Percentiles rank a stretch among this genome's conserved stretches.
These are phyloP conservation scores for Euphorbia lathyris DNA, from an alignment of 345 rosid species.

Conservation along the genomic window DNA sequence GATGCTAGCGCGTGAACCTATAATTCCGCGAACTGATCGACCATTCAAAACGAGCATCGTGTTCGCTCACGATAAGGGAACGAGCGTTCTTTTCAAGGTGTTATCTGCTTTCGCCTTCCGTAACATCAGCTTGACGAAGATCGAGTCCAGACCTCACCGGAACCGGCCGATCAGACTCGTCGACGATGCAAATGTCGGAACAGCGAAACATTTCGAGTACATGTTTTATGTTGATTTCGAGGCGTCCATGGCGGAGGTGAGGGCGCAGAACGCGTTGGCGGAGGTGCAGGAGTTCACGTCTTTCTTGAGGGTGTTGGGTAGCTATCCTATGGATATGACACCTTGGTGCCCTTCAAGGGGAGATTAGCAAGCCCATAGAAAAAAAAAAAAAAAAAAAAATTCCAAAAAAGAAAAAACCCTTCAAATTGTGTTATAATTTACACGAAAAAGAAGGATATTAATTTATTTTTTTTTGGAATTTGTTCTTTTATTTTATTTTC, in stretches of 20 bases:
- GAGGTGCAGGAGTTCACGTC: slow-evolving; percentile 99
- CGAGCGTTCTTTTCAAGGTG: slow-evolving; percentile 87
- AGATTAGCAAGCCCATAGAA: slow-evolving; percentile 11
- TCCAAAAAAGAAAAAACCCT: neutral
- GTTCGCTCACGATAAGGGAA: slow-evolving; percentile 93
- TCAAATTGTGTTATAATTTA: slow-evolving; percentile 17
- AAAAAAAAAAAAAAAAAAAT: neutral
- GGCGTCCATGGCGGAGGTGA: slow-evolving; percentile 90
- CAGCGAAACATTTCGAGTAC: slow-evolving; percentile 89
- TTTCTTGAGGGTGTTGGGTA: slow-evolving; percentile 89
- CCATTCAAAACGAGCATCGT: slow-evolving; percentile 98
- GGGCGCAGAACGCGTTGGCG: slow-evolving; percentile 93
- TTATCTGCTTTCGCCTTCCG: slow-evolving; percentile 90
- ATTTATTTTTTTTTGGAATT: slow-evolving; percentile 13
- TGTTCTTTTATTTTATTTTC: slow-evolving; percentile 3
- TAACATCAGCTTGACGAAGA: slow-evolving; percentile 83
- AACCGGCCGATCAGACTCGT: slow-evolving; percentile 70
- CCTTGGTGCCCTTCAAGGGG: slow-evolving; percentile 75
- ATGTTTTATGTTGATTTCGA: slow-evolving; percentile 89
- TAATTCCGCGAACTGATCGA: slow-evolving; percentile 86
- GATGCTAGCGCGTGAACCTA: slow-evolving; percentile 95
- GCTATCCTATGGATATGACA: slow-evolving; percentile 99
- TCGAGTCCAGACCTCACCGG: slow-evolving; percentile 92
- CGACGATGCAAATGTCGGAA: slow-evolving; percentile 73
- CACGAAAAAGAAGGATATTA: slow-evolving; percentile 15